A percentile compares a stretch with the other conserved stretches of the same genome.
Evolutionary conservation across 176 grass and related monocot genomes (phyloP).

Genomic region (Lolium perenne): DNA sequence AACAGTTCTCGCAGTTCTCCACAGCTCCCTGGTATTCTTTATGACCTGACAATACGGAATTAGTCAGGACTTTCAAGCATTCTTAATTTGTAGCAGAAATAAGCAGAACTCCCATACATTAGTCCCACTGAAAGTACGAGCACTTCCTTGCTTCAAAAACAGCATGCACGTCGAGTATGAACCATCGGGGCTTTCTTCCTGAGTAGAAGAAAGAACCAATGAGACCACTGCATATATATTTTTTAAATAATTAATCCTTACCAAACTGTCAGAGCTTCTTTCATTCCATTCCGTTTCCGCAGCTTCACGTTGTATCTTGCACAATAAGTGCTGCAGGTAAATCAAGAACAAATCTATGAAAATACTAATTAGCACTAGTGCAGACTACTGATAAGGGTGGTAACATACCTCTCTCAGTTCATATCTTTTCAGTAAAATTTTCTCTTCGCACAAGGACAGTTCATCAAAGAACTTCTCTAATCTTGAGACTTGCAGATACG

Average conservation of each 20-base stretch:
- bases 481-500: slow-evolving; percentile 47
- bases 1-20: slow-evolving; percentile 36
- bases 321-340: slow-evolving; percentile 23
- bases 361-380: background rate
- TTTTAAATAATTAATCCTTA: background rate
- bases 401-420: slow-evolving; percentile 37
- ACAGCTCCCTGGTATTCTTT: slow-evolving; percentile 48
- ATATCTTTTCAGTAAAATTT: slow-evolving; percentile 55
- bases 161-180: background rate
- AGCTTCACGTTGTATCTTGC: slow-evolving; percentile 11
- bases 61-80: background rate
- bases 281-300: slow-evolving; percentile 26
- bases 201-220: background rate
- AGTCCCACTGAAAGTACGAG: background rate
- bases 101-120: slow-evolving; percentile 41
- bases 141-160: background rate
- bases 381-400: background rate
- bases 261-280: slow-evolving; percentile 5
- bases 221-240: background rate
- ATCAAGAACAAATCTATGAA: background rate
- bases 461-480: slow-evolving; percentile 55
- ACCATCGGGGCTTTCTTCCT: slow-evolving; percentile 31
- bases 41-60: background rate
- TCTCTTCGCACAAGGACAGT: slow-evolving; percentile 55
- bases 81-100: background rate